Evolutionary conservation across 1,284 basidiomycete genomes (phyloP), one percentile per base, ranked within the genome.

Genomic region (Rhizoctonia solani): DNA sequence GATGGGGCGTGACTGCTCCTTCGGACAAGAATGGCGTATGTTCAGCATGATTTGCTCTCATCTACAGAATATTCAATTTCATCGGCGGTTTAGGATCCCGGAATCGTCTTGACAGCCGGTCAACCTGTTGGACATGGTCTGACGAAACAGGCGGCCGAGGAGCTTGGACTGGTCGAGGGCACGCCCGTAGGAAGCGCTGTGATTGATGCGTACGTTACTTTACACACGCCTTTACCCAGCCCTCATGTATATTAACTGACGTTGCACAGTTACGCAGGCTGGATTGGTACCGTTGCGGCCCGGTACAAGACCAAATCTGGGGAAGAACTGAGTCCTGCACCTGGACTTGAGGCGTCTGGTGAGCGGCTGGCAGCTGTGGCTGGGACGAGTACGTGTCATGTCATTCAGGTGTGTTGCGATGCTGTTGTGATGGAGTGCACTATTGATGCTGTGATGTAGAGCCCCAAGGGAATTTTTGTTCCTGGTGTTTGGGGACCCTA

Each of bases 401-500:
- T 98, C 68, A 90, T 95, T 1, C 91, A 93, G 81, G 88, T 88
- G 63, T 41, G 77, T 74, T n/a, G n/a, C n/a, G n/a, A n/a, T n/a
- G n/a, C n/a, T n/a, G n/a, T 11, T 47, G 52, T 34, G 16, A 8
- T 8, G 23, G 16, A 21, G 3, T 25, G 58, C 21, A 34, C n/a
- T 8, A 16, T 4, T 30, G 11, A 34, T 3, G 4, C 11, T 42
- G 34, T n/a, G 27, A 16, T 29, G 25, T 34, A 69, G 68, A 69
- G 56, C 23, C 68, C 68, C 2, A 44, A 65, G 68, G 90, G 90
- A 8, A 86, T 96, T 23, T 92, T 95, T 71, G 96, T 98, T 1
- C 85, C 88, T 32, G 95, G 96, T 5, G 90, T 96, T 47, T 99
- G 96, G 96, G 96, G 96, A 0, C 97, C 96, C 0, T 99, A 98